Percentiles rank a stretch among this genome's conserved stretches.
Conservation (phyloP, 345 rosid species). For the Kernera saxatilis region DNA sequence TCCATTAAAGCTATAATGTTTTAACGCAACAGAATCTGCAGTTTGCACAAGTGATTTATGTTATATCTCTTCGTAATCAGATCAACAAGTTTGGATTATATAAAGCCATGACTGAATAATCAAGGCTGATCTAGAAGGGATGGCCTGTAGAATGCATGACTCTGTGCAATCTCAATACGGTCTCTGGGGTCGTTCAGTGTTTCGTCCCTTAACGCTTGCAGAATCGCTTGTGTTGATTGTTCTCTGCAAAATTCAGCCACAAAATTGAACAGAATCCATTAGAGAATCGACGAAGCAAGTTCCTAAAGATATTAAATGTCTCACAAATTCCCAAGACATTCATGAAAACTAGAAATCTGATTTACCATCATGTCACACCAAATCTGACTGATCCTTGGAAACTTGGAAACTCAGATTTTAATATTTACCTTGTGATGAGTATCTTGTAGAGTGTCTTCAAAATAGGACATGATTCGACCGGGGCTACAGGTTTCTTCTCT, state of each 20-base stretch:
- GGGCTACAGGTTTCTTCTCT: constrained; percentile 79
- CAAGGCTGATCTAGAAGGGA: constrained; percentile 7
- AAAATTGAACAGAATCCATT: neutral
- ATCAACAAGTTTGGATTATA: neutral
- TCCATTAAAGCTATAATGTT: neutral
- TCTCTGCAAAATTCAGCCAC: constrained; percentile 46
- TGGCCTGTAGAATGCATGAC: constrained; percentile 70
- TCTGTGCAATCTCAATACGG: constrained; percentile 85
- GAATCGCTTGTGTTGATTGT: constrained; percentile 56
- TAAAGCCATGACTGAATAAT: neutral
- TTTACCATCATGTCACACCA: neutral
- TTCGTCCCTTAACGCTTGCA: constrained; percentile 85
- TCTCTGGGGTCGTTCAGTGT: constrained; percentile 91
- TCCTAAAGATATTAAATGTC: neutral
- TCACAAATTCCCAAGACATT: neutral
- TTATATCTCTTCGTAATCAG: neutral
- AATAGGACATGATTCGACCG: constrained; percentile 87
- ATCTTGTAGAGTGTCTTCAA: constrained; percentile 77
- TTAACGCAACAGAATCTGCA: neutral
- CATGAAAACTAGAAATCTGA: neutral
- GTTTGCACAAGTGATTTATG: neutral
- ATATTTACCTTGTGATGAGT: constrained; percentile 64
- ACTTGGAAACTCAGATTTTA: neutral
- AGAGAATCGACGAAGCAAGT: neutral
- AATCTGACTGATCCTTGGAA: neutral